Evolutionary conservation across 257 asterid genomes (phyloP).

Genomic region (Solanum boliviense): DNA sequence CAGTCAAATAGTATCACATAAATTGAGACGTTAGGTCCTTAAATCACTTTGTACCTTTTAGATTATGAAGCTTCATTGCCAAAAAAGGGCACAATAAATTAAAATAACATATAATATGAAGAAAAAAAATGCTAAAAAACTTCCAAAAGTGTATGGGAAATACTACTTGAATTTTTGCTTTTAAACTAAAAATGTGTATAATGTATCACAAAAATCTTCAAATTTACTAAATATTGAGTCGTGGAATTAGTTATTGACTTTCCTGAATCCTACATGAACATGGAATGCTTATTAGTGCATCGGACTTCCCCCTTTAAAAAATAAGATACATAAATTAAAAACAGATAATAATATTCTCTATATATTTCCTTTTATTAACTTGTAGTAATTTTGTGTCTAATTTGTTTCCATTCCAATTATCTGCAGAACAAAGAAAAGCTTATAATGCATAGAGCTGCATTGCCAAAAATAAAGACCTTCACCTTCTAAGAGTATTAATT

Average conservation of each 20-base stretch:
- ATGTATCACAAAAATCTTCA: background rate
- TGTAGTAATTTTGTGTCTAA: background rate
- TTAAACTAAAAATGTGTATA: background rate
- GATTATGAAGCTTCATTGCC: background rate
- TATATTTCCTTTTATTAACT: background rate
- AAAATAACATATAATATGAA: too few relatives aligned
- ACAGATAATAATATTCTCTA: background rate
- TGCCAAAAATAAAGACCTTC: background rate
- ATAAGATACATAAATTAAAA: background rate
- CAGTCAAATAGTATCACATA: background rate
- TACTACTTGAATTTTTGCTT: background rate
- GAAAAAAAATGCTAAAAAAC: too few relatives aligned
- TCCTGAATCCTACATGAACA: background rate
- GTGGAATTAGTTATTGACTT: background rate
- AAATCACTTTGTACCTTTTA: background rate
- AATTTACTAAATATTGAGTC: background rate
- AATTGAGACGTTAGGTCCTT: background rate
- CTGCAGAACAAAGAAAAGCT: conserved; percentile 45
- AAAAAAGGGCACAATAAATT: background rate
- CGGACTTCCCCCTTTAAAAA: background rate
- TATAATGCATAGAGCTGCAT: conserved; percentile 7
- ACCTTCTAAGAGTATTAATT: background rate
- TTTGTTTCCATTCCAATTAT: background rate
- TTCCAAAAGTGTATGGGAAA: background rate
- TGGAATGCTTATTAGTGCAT: background rate